phyloP scores from a whole-genome alignment of 345 rosid genomes.

The Laguncularia racemosa region DNA sequence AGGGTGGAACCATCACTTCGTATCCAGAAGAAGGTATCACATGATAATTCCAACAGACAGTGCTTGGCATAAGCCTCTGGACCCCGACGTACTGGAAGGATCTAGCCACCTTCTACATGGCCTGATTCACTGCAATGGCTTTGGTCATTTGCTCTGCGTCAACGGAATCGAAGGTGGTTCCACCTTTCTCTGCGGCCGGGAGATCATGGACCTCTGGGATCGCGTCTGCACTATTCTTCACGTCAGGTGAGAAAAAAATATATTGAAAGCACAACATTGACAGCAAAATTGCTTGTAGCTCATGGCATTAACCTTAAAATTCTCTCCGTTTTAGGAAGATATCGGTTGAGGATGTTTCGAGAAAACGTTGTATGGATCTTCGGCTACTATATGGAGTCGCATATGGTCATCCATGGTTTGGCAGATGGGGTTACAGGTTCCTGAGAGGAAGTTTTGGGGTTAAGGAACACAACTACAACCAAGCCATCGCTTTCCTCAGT shows the following conservation, averaged over 20 bases:
- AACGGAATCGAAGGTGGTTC: conserved; percentile 87
- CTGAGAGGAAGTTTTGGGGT: conserved; percentile 75
- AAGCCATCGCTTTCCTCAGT: conserved; percentile 61
- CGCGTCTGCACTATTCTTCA: conserved; percentile 48
- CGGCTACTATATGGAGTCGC: conserved; percentile 74
- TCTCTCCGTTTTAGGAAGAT: conserved; percentile 37
- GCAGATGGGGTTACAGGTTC: conserved; percentile 82
- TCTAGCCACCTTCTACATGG: conserved; percentile 80
- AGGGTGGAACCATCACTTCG: conserved; percentile 82
- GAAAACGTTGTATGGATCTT: conserved; percentile 68
- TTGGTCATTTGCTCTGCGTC: conserved; percentile 72
- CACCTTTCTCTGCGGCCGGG: conserved; percentile 55
- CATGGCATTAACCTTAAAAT: not conserved
- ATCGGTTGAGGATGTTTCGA: conserved; percentile 61
- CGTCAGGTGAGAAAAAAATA: conserved; percentile 36
- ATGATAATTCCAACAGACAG: conserved; percentile 52
- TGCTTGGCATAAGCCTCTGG: conserved; percentile 56
- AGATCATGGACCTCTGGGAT: conserved; percentile 83
- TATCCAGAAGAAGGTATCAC: conserved; percentile 66
- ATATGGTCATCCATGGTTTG: conserved; percentile 86
- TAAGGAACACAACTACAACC: conserved; percentile 40
- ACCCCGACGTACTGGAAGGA: conserved; percentile 38
- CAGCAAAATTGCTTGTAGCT: not conserved
- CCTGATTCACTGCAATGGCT: conserved; percentile 74
- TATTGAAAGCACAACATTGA: not conserved